Base-by-base conservation (phyloP, 352 stramenopile genomes). In the Peronospora tabacina region DNA sequence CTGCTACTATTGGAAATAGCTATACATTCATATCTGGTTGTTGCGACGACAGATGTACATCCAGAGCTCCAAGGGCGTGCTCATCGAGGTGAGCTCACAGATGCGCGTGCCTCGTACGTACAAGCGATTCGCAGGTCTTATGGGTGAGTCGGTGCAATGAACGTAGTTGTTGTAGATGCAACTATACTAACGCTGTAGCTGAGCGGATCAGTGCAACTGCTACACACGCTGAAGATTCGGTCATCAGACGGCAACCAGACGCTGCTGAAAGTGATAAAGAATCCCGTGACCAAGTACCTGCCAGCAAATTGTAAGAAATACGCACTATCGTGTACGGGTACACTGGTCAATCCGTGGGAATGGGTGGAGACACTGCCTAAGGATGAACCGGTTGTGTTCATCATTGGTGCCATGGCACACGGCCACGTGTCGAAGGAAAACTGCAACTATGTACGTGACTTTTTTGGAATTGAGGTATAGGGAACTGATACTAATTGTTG, bases 171-270 rank as follows among this genome's bases (percentile, higher is more conserved):
- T 48, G n/a, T 12, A 28, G 24, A 15, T 15, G 13, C 26, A n/a
- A 9, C 37, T 37, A n/a, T 7, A 55, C 28, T 63, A 44, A 50
- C 51, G 83, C 2, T 46, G 41, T 42, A 70, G 75, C 62, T 55
- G 3, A 26, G 38, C 53, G 20, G 20, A 52, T 28, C 67, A 97
- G 96, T 99, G 44, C 97, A 99, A 86, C 66, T 99, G 50, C 82
- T 99, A 16, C 97, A 99, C 78, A 99, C 98, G 75, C 89, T 99
- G 68, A 99, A 99, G 75, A 99, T 99, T 66, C 95, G 97, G 51
- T 97, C 96, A 43, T 95, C 90, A n/a, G 90, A 98, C 49, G 86
- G 89, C 51, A 96, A 93, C 49, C 88, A 96, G 28, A 98, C 91
- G 37, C 75, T 99, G 32, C 83, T 99, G 52, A 98, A 97, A 58